phyloP scores from a whole-genome alignment of 176 grass and related monocot species.

The Musa schizocarpa region DNA sequence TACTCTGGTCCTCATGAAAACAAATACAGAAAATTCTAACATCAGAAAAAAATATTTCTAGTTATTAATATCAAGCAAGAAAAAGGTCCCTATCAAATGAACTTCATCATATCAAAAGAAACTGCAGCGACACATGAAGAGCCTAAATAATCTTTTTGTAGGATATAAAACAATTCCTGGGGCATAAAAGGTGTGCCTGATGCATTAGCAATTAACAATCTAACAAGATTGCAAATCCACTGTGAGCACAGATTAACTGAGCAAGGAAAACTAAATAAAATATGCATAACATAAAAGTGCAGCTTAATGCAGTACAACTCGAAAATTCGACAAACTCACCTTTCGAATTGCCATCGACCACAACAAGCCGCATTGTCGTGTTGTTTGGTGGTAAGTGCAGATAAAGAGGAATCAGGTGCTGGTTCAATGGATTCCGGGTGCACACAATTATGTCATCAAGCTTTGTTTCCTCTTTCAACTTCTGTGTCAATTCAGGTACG shows the following conservation, averaged over 20 bases:
- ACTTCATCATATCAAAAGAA: no score
- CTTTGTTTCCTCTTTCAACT: constrained; percentile 6
- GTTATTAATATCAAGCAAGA: no score
- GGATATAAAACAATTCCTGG: no score
- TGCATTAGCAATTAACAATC: no score
- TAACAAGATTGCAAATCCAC: no score
- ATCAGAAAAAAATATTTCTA: no score
- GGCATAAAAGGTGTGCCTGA: no score
- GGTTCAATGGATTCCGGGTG: constrained; percentile 7
- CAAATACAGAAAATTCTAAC: no score
- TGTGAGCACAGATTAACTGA: neutral
- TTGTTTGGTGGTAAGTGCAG: constrained; percentile 19
- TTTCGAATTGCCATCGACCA: constrained; percentile 11
- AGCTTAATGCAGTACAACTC: neutral
- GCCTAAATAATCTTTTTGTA: no score
- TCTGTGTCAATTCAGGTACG: constrained; percentile 3
- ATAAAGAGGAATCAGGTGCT: constrained; percentile 8
- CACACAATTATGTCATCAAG: constrained; percentile 15
- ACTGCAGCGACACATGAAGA: no score
- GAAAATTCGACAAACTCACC: neutral
- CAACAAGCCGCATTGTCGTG: constrained; percentile 5
- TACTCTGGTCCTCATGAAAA: no score
- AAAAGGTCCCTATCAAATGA: no score
- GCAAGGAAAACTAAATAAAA: neutral
- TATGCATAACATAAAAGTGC: neutral